phyloP scores from a whole-genome alignment of 2,329 filamentous ascomycete genomes.

The Raffaelea deltoideospora region DNA sequence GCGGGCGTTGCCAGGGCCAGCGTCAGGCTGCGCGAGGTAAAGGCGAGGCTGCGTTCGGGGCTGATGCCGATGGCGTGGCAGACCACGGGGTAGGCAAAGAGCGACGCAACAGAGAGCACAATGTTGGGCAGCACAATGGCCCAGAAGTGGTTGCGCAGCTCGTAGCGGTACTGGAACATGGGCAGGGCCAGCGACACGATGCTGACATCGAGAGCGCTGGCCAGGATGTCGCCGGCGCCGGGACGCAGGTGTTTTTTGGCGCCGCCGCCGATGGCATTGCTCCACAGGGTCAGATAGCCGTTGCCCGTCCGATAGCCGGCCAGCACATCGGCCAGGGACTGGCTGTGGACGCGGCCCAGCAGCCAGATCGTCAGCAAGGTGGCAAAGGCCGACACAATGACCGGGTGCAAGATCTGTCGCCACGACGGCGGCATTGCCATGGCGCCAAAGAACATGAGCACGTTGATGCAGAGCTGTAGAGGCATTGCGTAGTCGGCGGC shows the following conservation, averaged over 20 bases:
- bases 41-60: conserved; percentile 34
- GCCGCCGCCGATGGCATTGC: conserved; percentile 13
- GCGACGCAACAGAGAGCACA: conserved; percentile 31
- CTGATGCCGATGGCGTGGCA: conserved; percentile 40
- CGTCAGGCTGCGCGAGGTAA: conserved; percentile 40
- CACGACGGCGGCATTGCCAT: conserved; percentile 31
- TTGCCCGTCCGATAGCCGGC: conserved; percentile 33
- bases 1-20: conserved; percentile 45
- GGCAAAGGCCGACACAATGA: conserved; percentile 37
- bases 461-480: conserved; percentile 27
- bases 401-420: conserved; percentile 39
- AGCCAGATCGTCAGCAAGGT: conserved; percentile 38
- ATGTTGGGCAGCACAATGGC: conserved; percentile 39
- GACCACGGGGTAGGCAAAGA: conserved; percentile 41
- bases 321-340: conserved; percentile 25
- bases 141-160: conserved; percentile 36
- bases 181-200: conserved; percentile 45
- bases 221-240: conserved; percentile 42
- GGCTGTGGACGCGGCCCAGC: conserved; percentile 29
- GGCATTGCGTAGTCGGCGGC: conserved; percentile 35
- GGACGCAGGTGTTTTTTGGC: conserved; percentile 22
- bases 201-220: conserved; percentile 37
- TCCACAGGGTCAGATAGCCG: conserved; percentile 37
- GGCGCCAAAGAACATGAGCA: conserved; percentile 36
- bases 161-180: conserved; percentile 44